Evolutionary conservation across 306 rosid genomes (phyloP), one percentile per base, ranked within the genome.

Genomic region (Vachellia collinsii): DNA sequence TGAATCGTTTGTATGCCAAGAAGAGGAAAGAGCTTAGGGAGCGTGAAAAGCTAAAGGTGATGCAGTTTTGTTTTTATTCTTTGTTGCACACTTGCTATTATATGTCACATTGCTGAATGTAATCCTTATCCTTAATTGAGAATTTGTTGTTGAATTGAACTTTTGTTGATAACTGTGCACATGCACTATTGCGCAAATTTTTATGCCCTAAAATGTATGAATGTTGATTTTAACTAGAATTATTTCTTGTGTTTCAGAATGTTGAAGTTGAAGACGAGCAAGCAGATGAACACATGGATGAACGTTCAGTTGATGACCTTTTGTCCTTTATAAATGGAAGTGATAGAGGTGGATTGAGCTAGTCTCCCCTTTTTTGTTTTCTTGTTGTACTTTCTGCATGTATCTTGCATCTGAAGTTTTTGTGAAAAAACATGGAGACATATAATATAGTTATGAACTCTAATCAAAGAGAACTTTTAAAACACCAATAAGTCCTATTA

Each of bases 21-120:
- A 94, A 94, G 85, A 89, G 97, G 91, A 94, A 92, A 86, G 98
- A 94, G 79, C 91, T 93, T 38, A 91, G 87, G 79, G 97, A 94
- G 83, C 87, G 97, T 71, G 97, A 91, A 84, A 90, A 88, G 77
- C 81, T 90, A 88, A 93, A 94, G 99, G 97, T 94, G 86, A 74
- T 66, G 58, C 79, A 42, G 67, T 82, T 64, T 81, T 80, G 41
- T 70, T 74, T 29, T 67, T 47, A 16, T 65, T 22, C 82, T 72
- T 86, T 83, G 63, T 86, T 80, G 65, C 29, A 79, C 67, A 20
- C 77, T 20, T 58, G 36, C 42, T 48, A n/a, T 19, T 29, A 68
- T 37, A 23, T 38, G 42, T 53, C 46, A 41, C 48, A 38, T 47
- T 73, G 56, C 43, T 25, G 11, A 56, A 39, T 86, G 43, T 78